Base-by-base conservation (phyloP, 805 yeast species). In the Tanozyma kutaoensis region DNA sequence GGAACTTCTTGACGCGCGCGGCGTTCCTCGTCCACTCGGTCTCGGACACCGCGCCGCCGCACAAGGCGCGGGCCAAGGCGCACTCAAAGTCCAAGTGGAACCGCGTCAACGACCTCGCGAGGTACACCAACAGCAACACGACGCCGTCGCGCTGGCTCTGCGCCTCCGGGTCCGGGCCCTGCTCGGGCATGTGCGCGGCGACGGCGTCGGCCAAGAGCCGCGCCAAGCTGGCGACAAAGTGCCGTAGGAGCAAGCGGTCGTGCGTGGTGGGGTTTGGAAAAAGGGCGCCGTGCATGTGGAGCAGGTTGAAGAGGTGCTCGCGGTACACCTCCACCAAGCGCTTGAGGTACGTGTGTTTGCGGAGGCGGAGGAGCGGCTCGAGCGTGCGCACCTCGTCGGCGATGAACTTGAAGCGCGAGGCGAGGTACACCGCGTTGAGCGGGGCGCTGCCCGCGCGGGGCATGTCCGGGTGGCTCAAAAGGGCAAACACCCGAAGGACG, bases 291-390 rank as follows among this genome's bases (percentile, higher is more conserved):
- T 65, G 77, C 2, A 76, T 69, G 30, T 78, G 67, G 3, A 82
- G 58, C 1, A 91, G 72, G 15, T 76, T 77, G 48, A 76, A 79
- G 12, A 82, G 71, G 39, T 71, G 78, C 46, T 86, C 96, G 45
- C 98, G 65, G 31, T 82, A 71, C 4, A 81, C 71, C 47, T 91
- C 97, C 21, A 88, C 66, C 38, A 71, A 76, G 36, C 93, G 60
- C 39, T 84, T 85, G 30, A 86, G 54, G 42, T 72, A 80, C 26
- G 74, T 69, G 30, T 72, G 71, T 22, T 58, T 51, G 26, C 65
- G 66, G 28, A 65, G 59, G 25, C 65, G 58, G 28, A 63, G 57
- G 27, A 79, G 55, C 1, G 84, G 85, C 13, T 42, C 43, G 30
- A 76, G 57, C 11, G 72, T 61, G 3, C 66, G 59, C 25, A 78